Evolutionary conservation across 257 asterid genomes (phyloP).

Genomic region (Nicotiana undulata): DNA sequence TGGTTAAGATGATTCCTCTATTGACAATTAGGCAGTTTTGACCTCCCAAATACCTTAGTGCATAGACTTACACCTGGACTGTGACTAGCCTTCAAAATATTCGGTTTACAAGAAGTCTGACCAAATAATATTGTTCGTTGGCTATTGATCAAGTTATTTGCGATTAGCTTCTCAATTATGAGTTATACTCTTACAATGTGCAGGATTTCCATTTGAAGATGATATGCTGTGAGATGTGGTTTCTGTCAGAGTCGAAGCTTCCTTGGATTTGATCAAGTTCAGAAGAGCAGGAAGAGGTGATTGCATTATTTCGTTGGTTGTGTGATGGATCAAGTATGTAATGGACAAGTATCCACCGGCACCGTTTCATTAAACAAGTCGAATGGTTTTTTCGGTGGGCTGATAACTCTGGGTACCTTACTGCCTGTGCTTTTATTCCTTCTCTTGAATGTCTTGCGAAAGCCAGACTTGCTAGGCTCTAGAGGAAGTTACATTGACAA

Average conservation of each 20-base stretch:
- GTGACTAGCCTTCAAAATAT: background rate
- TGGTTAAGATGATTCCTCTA: background rate
- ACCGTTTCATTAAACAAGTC: background rate
- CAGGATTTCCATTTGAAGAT: slow-evolving; percentile 6
- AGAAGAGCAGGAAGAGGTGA: background rate
- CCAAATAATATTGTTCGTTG: background rate
- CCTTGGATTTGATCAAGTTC: background rate
- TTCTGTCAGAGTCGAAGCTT: background rate
- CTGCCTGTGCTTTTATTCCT: background rate
- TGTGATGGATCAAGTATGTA: background rate
- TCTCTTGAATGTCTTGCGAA: background rate
- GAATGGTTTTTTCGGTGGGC: background rate
- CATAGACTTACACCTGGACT: background rate
- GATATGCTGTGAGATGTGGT: background rate
- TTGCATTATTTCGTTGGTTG: background rate
- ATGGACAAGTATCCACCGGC: background rate
- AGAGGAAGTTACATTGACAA: background rate
- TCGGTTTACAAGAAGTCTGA: background rate
- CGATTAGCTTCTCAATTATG: slow-evolving; percentile 1
- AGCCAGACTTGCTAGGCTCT: background rate
- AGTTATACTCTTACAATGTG: slow-evolving; percentile 4
- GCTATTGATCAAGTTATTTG: background rate
- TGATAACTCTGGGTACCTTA: background rate
- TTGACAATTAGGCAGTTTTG: background rate
- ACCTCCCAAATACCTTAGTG: background rate